Base-by-base conservation (phyloP, 768 basidiomycete species). In the Ephemerocybe angulata region DNA sequence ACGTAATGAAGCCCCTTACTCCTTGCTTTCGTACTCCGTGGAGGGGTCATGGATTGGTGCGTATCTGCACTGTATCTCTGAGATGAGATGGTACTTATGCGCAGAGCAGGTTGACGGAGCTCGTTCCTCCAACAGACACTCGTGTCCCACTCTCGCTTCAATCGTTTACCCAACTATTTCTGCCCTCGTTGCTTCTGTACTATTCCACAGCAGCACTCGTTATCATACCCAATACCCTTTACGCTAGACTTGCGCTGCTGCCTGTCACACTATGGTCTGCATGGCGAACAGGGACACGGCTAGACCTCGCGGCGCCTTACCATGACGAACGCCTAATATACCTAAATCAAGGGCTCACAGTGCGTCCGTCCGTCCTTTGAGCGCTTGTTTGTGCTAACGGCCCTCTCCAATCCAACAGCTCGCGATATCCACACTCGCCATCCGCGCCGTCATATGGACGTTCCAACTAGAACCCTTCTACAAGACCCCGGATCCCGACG, bases 151-250 rank as follows among this genome's bases (percentile, higher is more conserved):
- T 80, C 21, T 71, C 69, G 3, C 25, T 58, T 29, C 31, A 65
- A 44, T 67, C 70, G 25, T 74, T 73, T 59, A 60, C 63, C 28
- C 69, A 70, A 10, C 66, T 72, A 47, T 56, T 82, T 29, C 24
- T 77, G 15, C 80, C 79, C 1, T 65, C 75, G 15, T 21, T 80
- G 1, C 52, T 78, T 22, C 70, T 70, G 54, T 82, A 79, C 65
- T 82, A 80, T 69, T 66, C 61, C 11, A 78, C 79, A 52, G 83
- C 83, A 12, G 63, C 82, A 30, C 72, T 86, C 47, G 79, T 84
- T 6, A 69, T 81, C 35, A 62, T 76, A 13, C 78, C 78, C 0
- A 66, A 65, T 29, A 82, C 83, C 1, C 65, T 68, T 42, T 44
- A 67, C 3, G 63, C 77, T 53, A 77, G 82, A 43, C 55, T 75